These are phyloP conservation scores for Diaporthe sp. DNA, from an alignment of 2,329 filamentous ascomycete genomes.

Conservation along the genomic window DNA sequence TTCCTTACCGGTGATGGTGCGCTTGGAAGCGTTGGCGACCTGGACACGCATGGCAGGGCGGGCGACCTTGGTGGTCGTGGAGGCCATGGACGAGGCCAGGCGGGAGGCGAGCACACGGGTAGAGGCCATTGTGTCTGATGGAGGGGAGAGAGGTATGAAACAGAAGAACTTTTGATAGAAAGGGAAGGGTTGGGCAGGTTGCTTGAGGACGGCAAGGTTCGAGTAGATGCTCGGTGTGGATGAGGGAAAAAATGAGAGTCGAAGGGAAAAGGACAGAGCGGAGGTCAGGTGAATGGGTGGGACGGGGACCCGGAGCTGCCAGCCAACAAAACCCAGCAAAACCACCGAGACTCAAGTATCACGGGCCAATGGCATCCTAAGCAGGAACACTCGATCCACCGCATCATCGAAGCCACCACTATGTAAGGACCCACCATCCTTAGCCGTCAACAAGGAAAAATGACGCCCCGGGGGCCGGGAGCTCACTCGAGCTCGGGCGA, in stretches of 20 bases:
- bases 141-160: slow-evolving; percentile 59
- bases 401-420: slow-evolving; percentile 41
- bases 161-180: slow-evolving; percentile 58
- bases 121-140: slow-evolving; percentile 82
- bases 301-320: slow-evolving; percentile 42
- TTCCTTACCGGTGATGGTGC: slow-evolving; percentile 79
- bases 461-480: slow-evolving; percentile 40
- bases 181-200: slow-evolving; percentile 47
- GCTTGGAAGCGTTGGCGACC: slow-evolving; percentile 77
- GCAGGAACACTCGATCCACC: slow-evolving; percentile 44
- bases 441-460: slow-evolving; percentile 46
- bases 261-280: slow-evolving; percentile 49
- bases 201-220: slow-evolving; percentile 40
- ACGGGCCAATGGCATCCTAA: slow-evolving; percentile 48
- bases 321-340: slow-evolving; percentile 43
- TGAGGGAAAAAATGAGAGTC: slow-evolving; percentile 45
- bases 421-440: slow-evolving; percentile 45
- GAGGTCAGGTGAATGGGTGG: slow-evolving; percentile 44
- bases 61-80: slow-evolving; percentile 82
- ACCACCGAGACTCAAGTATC: slow-evolving; percentile 46
- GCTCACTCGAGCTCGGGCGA: slow-evolving; percentile 41
- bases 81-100: slow-evolving; percentile 82
- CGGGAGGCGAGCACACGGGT: slow-evolving; percentile 83
- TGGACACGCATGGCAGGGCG: slow-evolving; percentile 79
- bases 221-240: slow-evolving; percentile 47